Conservation (phyloP, 2,329 filamentous ascomycete genomes). For the Clarireedia hainanense region DNA sequence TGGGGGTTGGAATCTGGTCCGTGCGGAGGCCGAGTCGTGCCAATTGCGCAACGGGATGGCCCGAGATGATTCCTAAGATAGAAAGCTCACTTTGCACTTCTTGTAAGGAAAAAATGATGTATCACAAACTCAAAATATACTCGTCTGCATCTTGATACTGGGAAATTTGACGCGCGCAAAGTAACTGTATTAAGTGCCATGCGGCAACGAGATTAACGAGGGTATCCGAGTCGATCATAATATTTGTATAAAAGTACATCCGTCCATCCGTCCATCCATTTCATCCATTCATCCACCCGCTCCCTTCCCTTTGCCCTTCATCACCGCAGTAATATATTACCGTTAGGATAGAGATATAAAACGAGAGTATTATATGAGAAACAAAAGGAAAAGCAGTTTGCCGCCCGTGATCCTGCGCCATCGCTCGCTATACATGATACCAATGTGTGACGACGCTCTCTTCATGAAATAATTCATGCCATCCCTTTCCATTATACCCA, state of each 20-base stretch:
- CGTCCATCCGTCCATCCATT: neutral
- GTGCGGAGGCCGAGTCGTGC: neutral
- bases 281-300: neutral
- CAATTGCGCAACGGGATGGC: constrained; percentile 6
- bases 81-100: neutral
- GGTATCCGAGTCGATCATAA: neutral
- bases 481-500: neutral
- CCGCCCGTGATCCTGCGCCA: constrained; percentile 2
- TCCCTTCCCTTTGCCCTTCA: neutral
- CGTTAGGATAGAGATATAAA: neutral
- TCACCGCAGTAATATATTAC: neutral
- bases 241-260: constrained; percentile 7
- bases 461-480: neutral
- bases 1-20: neutral
- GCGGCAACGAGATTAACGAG: neutral
- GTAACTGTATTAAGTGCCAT: too few relatives aligned
- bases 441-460: neutral
- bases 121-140: neutral
- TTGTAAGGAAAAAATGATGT: neutral
- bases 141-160: too few relatives aligned
- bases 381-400: neutral
- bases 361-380: neutral
- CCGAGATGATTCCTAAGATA: neutral
- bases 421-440: constrained; percentile 4
- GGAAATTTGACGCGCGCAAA: too few relatives aligned